These are phyloP conservation scores for Exidia glandulosa DNA, from an alignment of 768 basidiomycete genomes.

Conservation along the genomic window DNA sequence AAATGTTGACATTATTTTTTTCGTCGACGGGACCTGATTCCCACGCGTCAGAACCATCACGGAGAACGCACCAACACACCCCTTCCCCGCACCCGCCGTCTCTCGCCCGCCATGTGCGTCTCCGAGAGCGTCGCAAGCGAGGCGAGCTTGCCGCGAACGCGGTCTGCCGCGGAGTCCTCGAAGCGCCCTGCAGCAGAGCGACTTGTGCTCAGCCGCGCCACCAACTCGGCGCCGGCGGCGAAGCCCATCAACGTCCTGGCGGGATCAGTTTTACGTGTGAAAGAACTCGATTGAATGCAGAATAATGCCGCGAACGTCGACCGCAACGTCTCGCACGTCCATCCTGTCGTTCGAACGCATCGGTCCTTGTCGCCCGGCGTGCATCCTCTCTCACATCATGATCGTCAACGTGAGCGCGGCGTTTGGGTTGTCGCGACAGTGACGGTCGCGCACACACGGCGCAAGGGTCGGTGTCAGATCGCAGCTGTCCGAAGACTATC, in stretches of 20 bases:
- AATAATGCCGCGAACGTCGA: not conserved
- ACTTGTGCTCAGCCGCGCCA: not conserved
- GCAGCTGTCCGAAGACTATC: no score
- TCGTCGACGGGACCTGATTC: not conserved
- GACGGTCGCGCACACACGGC: no score
- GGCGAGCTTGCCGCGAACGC: no score
- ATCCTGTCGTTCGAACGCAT: not conserved
- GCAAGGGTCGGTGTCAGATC: no score
- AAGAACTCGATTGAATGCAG: not conserved
- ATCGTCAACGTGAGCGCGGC: not conserved
- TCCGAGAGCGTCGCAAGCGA: not conserved
- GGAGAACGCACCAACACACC: not conserved
- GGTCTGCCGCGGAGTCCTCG: not conserved
- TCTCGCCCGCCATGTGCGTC: not conserved
- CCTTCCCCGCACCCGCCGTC: not conserved
- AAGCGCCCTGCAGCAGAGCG: not conserved
- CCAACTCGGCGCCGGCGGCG: not conserved
- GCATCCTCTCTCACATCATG: not conserved
- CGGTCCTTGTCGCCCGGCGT: no score
- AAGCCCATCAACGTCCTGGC: not conserved
- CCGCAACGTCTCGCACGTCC: not conserved
- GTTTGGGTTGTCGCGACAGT: not conserved
- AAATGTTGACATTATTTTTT: not conserved
- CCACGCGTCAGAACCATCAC: not conserved
- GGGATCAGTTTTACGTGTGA: not conserved